phyloP scores from a whole-genome alignment of 2,329 filamentous ascomycete genomes.

The Aspergillus flavus region DNA sequence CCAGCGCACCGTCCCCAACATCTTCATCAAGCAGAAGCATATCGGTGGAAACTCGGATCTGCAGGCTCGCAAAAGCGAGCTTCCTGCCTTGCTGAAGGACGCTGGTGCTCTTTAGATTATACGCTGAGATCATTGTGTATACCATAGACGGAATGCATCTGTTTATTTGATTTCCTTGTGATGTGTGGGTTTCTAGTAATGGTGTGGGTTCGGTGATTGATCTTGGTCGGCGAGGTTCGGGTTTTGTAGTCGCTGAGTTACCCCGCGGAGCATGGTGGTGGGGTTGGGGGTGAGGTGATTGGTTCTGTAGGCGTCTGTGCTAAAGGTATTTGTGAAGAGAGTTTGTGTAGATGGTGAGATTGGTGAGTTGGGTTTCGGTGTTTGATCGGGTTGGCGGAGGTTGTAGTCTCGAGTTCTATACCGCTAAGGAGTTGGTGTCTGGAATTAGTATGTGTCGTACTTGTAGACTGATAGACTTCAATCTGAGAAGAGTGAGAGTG shows the following conservation, averaged over 20 bases:
- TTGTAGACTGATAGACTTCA: not conserved
- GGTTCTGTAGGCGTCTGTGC: not conserved
- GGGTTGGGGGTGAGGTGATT: not conserved
- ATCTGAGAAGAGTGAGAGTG: no score
- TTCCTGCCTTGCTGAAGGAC: constrained; percentile 66
- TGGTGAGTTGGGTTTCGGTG: not conserved
- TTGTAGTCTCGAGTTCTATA: no score
- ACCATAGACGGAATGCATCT: not conserved
- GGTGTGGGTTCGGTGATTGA: not conserved
- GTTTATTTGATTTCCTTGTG: not conserved
- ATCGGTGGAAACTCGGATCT: constrained; percentile 96
- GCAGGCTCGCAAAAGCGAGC: constrained; percentile 64
- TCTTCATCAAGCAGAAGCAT: constrained; percentile 88
- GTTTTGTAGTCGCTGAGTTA: not conserved
- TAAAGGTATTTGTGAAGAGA: no score
- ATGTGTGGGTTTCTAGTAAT: not conserved
- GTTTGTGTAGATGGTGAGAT: not conserved
- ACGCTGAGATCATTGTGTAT: not conserved
- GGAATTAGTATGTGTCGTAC: no score
- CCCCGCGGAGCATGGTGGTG: not conserved
- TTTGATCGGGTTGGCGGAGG: no score
- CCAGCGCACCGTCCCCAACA: constrained; percentile 92
- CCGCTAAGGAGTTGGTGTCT: no score
- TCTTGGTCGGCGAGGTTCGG: not conserved
- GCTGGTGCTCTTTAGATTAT: constrained; percentile 61